These are phyloP conservation scores for Aspergillus terreus DNA, from an alignment of 2,329 filamentous ascomycete genomes.

Conservation along the genomic window DNA sequence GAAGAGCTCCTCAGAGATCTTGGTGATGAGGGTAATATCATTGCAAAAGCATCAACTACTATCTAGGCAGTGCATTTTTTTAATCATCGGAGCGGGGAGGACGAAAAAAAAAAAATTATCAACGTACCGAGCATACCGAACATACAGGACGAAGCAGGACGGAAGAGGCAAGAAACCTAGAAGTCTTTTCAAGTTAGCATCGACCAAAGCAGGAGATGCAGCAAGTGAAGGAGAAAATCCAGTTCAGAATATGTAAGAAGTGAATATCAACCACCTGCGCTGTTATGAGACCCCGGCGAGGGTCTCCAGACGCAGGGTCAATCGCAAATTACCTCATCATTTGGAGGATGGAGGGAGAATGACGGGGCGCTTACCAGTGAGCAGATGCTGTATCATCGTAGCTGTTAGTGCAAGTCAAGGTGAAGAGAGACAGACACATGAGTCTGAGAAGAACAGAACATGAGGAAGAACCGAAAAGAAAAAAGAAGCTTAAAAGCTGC, in stretches of 20 bases:
- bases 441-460: neutral
- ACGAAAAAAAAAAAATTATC: conserved; percentile 4
- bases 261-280: conserved; percentile 76
- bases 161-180: conserved; percentile 5
- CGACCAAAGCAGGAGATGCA: neutral
- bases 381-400: neutral
- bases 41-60: conserved; percentile 60
- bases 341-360: conserved; percentile 10
- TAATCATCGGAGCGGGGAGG: conserved; percentile 59
- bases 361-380: conserved; percentile 19
- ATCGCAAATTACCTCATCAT: conserved; percentile 99
- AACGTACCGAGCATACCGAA: conserved; percentile 21
- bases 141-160: neutral
- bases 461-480: conserved; percentile 16
- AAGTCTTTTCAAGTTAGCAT: conserved; percentile 25
- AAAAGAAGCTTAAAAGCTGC: conserved; percentile 20
- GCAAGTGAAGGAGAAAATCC: conserved; percentile 3
- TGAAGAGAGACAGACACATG: neutral
- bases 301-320: conserved; percentile 78
- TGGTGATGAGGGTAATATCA: conserved; percentile 61
- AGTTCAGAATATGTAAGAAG: conserved; percentile 99
- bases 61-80: conserved; percentile 59
- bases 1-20: conserved; percentile 60
- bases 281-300: conserved; percentile 87
- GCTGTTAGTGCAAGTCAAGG: neutral